Evolutionary conservation across 441 rosid genomes (phyloP).

Genomic region (Pelargonium australe): DNA sequence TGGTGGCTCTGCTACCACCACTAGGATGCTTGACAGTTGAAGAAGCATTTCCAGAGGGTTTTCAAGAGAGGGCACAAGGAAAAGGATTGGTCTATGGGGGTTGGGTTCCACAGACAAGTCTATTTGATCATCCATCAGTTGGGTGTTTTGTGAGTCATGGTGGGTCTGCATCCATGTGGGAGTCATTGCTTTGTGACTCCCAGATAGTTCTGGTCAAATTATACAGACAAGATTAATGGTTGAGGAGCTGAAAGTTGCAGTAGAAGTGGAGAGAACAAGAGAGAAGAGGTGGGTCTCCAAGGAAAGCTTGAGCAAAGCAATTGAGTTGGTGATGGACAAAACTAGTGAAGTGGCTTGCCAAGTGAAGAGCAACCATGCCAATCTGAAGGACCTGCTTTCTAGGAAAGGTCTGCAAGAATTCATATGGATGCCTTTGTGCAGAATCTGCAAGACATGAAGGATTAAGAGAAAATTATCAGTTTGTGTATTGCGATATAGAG

Average conservation of each 20-base stretch:
- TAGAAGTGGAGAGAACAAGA: conserved; percentile 13
- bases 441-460: no score
- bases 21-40: conserved; percentile 5
- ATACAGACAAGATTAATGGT: neutral
- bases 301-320: conserved; percentile 16
- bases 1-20: conserved; percentile 8
- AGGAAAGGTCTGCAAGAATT: neutral
- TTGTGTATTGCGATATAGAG: no score
- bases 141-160: conserved; percentile 15
- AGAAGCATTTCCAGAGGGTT: conserved; percentile 12
- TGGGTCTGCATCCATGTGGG: conserved; percentile 16
- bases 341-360: conserved; percentile 11
- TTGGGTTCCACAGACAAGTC: conserved; percentile 15
- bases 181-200: neutral
- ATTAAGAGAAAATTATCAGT: no score
- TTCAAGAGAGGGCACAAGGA: conserved; percentile 4
- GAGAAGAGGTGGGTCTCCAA: conserved; percentile 16
- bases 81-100: conserved; percentile 13
- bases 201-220: conserved; percentile 8
- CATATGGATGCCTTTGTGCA: no score
- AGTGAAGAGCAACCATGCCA: conserved; percentile 16
- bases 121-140: conserved; percentile 5
- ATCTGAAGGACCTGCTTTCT: conserved; percentile 14
- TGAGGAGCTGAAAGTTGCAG: conserved; percentile 15
- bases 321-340: conserved; percentile 17